These are phyloP conservation scores for Poteriospumella lacustris DNA, from an alignment of 108 stramenopile species.

Conservation along the genomic window DNA sequence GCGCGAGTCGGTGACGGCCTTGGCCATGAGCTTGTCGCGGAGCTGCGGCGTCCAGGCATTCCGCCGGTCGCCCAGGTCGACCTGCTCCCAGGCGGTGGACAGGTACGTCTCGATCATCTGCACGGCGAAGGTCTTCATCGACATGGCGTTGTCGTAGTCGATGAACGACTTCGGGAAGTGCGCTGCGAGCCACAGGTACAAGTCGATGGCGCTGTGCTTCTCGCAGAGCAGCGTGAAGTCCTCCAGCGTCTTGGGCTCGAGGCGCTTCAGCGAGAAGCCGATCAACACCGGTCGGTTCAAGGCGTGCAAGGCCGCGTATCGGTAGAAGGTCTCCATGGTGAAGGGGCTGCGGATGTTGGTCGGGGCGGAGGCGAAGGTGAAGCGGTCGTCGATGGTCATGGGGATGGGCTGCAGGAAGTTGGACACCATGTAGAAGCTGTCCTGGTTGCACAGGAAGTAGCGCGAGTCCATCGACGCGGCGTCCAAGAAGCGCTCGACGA, in stretches of 20 bases:
- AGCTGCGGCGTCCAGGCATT: background rate
- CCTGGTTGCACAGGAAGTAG: slow-evolving; percentile 19
- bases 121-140: background rate
- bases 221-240: background rate
- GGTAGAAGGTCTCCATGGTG: background rate
- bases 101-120: background rate
- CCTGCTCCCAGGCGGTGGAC: background rate
- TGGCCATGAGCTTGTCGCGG: too few relatives aligned
- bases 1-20: too few relatives aligned
- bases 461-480: background rate
- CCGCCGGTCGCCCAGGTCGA: background rate
- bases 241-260: background rate
- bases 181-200: slow-evolving; percentile 19
- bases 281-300: background rate
- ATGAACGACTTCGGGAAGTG: slow-evolving; percentile 17
- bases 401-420: slow-evolving; percentile 19
- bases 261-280: background rate
- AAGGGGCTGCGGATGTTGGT: background rate
- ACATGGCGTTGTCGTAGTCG: background rate
- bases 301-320: slow-evolving; percentile 10
- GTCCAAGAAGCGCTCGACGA: background rate
- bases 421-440: background rate
- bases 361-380: slow-evolving; percentile 10
- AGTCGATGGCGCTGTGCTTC: background rate
- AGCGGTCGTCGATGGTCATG: slow-evolving; percentile 4